phyloP scores from a whole-genome alignment of 2,329 filamentous ascomycete species.

The Neonectria ditissima region DNA sequence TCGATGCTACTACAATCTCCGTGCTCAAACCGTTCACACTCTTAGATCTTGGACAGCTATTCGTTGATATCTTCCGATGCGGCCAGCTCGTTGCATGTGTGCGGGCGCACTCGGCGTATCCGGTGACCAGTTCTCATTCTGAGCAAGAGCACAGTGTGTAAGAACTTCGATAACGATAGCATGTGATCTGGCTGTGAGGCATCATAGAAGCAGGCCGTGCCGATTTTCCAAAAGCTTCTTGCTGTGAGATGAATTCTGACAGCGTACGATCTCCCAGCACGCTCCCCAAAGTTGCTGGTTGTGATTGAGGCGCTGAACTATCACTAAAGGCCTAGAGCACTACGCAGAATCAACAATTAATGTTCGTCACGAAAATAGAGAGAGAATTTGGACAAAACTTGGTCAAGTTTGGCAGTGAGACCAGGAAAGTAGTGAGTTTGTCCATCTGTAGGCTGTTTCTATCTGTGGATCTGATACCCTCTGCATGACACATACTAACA shows the following conservation, averaged over 20 bases:
- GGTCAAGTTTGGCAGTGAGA: neutral
- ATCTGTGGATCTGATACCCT: neutral
- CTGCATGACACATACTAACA: too few relatives aligned
- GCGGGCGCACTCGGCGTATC: constrained; percentile 12
- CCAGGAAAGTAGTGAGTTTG: neutral
- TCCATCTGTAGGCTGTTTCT: neutral
- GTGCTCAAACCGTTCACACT: neutral
- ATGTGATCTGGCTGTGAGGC: neutral
- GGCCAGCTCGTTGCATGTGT: constrained; percentile 7
- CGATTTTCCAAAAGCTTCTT: too few relatives aligned
- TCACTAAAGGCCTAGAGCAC: neutral
- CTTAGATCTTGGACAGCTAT: neutral
- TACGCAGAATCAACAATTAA: neutral
- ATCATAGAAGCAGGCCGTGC: too few relatives aligned
- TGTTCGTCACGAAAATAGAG: neutral
- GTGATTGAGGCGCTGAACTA: neutral
- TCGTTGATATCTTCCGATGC: neutral
- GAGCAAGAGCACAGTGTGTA: neutral
- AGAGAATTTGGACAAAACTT: neutral
- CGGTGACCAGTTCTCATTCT: neutral
- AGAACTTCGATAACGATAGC: neutral
- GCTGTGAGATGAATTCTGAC: too few relatives aligned
- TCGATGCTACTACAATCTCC: neutral
- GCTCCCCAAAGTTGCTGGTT: too few relatives aligned
- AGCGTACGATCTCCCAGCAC: too few relatives aligned